Evolutionary conservation across 2,329 filamentous ascomycete genomes (phyloP).

Genomic region (Fusarium tricinctum): DNA sequence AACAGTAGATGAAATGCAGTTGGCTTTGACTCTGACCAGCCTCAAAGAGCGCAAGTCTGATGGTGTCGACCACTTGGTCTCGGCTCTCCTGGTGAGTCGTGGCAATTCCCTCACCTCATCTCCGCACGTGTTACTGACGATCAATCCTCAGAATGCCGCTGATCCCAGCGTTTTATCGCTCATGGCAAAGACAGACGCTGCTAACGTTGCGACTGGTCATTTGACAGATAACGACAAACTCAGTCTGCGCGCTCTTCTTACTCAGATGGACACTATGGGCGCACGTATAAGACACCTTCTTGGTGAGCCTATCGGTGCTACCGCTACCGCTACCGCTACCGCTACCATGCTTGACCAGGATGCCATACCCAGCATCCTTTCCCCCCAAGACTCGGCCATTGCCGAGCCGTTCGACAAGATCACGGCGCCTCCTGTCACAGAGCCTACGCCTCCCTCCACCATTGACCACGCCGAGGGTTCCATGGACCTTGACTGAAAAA

Average conservation of each 20-base stretch:
- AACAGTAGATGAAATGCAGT: conserved; percentile 74
- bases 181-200: conserved; percentile 63
- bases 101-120: not conserved
- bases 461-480: conserved; percentile 56
- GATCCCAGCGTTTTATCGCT: conserved; percentile 61
- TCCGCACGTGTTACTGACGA: conserved; percentile 29
- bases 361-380: conserved; percentile 46
- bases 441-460: conserved; percentile 58
- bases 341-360: conserved; percentile 42
- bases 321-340: conserved; percentile 42
- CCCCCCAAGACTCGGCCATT: conserved; percentile 50
- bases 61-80: conserved; percentile 67
- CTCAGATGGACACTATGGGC: conserved; percentile 62
- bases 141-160: conserved; percentile 57
- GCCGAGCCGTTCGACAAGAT: conserved; percentile 52
- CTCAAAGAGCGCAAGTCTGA: conserved; percentile 66
- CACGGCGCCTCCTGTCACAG: conserved; percentile 52
- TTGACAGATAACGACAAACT: conserved; percentile 60
- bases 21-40: conserved; percentile 73
- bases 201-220: conserved; percentile 58
- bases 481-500: conserved; percentile 58
- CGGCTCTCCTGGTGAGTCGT: conserved; percentile 72
- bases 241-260: conserved; percentile 64
- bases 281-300: conserved; percentile 59
- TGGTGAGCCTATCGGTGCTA: conserved; percentile 49